Conservation (phyloP, 768 basidiomycete genomes). For the Tylopilus rubrobrunneus region DNA sequence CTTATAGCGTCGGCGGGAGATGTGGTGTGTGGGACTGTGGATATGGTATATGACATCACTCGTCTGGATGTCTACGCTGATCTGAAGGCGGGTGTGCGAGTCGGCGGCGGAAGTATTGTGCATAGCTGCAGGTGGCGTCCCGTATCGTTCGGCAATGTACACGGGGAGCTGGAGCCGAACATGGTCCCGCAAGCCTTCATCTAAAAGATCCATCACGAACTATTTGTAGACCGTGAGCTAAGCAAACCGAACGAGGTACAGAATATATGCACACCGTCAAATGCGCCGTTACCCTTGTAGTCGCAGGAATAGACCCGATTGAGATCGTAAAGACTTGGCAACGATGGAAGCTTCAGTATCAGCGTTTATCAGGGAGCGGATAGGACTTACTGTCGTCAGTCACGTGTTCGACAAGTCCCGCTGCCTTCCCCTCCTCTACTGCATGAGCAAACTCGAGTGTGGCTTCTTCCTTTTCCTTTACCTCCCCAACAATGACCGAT, state of each 20-base stretch:
- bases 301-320: conserved; percentile 47
- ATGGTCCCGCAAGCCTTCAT: conserved; percentile 45
- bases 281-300: conserved; percentile 35
- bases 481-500: conserved; percentile 39
- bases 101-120: conserved; percentile 27
- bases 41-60: conserved; percentile 40
- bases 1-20: conserved; percentile 33
- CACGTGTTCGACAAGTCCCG: conserved; percentile 47
- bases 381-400: conserved; percentile 46
- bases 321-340: conserved; percentile 54
- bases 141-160: conserved; percentile 50
- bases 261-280: conserved; percentile 37
- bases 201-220: conserved; percentile 52
- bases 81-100: conserved; percentile 34
- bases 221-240: conserved; percentile 14
- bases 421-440: conserved; percentile 34
- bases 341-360: not conserved
- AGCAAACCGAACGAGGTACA: not conserved
- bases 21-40: conserved; percentile 42
- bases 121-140: conserved; percentile 39
- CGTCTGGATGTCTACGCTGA: conserved; percentile 47
- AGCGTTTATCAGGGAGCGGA: not conserved
- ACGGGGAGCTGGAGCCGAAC: conserved; percentile 54
- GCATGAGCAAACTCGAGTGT: conserved; percentile 39
- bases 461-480: conserved; percentile 47